Percentiles rank a stretch among this genome's conserved stretches.
phyloP scores from a whole-genome alignment of 441 rosid species.

The Arabidopsis lyrata region DNA sequence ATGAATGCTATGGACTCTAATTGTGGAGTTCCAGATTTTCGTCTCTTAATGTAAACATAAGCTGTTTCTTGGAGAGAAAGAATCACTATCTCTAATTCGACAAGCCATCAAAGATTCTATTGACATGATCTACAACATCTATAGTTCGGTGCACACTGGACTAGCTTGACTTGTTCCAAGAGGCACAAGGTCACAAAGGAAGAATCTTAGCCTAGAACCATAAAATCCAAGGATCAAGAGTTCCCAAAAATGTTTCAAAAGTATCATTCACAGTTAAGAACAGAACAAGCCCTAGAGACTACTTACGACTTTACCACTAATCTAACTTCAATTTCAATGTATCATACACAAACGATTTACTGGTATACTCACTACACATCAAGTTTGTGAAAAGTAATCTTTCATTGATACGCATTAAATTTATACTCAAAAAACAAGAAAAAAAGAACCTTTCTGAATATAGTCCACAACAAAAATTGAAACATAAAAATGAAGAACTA shows the following conservation, averaged over 20 bases:
- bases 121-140: neutral
- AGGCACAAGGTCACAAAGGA: neutral
- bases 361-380: too few species aligned
- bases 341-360: too few species aligned
- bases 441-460: too few species aligned
- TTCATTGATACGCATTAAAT: too few species aligned
- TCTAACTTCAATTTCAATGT: too few species aligned
- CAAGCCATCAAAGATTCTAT: neutral
- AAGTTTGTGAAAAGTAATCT: too few species aligned
- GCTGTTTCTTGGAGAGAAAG: neutral
- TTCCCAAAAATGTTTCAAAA: neutral
- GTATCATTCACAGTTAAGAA: too few species aligned
- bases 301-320: too few species aligned
- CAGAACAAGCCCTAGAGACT: too few species aligned
- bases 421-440: too few species aligned
- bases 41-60: neutral
- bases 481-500: conserved; percentile 10
- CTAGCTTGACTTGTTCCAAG: conserved; percentile 13
- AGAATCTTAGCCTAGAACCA: conserved; percentile 2
- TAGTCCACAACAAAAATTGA: neutral
- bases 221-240: conserved; percentile 18
- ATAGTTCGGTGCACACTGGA: neutral
- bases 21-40: neutral
- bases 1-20: neutral
- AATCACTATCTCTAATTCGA: neutral